Percentiles rank a stretch among this genome's conserved stretches.
phyloP scores from a whole-genome alignment of 805 yeast species.

The Soucietia sequanensis region DNA sequence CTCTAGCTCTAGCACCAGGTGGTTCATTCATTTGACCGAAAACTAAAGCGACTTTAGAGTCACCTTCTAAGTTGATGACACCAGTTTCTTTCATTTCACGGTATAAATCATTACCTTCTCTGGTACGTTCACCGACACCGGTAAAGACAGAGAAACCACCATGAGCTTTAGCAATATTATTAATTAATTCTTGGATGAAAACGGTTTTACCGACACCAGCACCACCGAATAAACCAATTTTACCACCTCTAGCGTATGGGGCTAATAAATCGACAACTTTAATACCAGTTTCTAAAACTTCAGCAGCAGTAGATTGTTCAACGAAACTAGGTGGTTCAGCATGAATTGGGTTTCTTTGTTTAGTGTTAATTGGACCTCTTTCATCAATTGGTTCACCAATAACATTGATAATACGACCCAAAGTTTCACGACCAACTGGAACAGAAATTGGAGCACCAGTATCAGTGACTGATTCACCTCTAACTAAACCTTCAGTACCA shows the following conservation, averaged over 20 bases:
- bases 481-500: conserved; percentile 99
- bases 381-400: conserved; percentile 99
- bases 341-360: conserved; percentile 95
- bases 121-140: conserved; percentile 99
- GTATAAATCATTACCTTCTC: conserved; percentile 99
- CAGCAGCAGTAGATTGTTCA: conserved; percentile 97
- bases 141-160: conserved; percentile 99
- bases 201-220: conserved; percentile 99
- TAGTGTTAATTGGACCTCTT: conserved; percentile 96
- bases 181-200: conserved; percentile 98
- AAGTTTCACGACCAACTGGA: conserved; percentile 98
- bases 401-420: conserved; percentile 98
- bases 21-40: conserved; percentile 99
- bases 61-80: conserved; percentile 99
- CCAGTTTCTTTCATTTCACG: conserved; percentile 99
- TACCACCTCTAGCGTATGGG: conserved; percentile 99
- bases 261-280: conserved; percentile 99
- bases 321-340: conserved; percentile 96
- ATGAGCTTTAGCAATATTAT: conserved; percentile 99
- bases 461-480: conserved; percentile 90
- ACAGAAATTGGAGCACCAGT: conserved; percentile 99
- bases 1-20: conserved; percentile 99
- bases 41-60: conserved; percentile 98
- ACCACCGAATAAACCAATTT: conserved; percentile 99
- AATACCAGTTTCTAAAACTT: conserved; percentile 98